Percentiles rank a stretch among this genome's conserved stretches.
Evolutionary conservation across 2,329 filamentous ascomycete genomes (phyloP).

Genomic region (Colletotrichum incanum): DNA sequence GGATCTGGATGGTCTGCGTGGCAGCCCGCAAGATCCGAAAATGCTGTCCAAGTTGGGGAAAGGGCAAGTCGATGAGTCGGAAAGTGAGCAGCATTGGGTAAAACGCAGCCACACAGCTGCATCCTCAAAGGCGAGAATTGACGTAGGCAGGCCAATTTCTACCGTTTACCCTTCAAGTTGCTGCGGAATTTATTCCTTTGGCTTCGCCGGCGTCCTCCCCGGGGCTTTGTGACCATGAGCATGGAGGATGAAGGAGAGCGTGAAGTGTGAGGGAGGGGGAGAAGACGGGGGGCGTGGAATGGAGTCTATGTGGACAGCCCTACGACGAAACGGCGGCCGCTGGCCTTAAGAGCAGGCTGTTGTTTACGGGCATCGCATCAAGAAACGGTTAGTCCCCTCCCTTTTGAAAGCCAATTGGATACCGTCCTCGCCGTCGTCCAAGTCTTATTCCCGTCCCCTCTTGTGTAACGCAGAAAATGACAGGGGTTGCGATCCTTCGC

Average conservation of each 20-base stretch:
- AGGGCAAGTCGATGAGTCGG: neutral
- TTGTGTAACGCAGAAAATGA: conserved; percentile 13
- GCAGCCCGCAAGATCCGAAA: conserved; percentile 21
- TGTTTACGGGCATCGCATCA: neutral
- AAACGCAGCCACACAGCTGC: neutral
- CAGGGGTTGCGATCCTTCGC: conserved; percentile 9
- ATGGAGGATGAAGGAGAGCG: neutral
- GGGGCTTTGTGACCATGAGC: neutral
- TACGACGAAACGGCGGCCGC: conserved; percentile 8
- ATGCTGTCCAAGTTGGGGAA: conserved; percentile 8
- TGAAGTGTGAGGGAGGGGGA: neutral
- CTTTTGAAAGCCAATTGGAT: neutral
- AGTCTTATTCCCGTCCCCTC: neutral
- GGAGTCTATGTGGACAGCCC: conserved; percentile 6
- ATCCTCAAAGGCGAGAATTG: neutral
- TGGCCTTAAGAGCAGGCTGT: neutral
- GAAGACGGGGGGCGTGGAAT: neutral
- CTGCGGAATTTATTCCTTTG: neutral
- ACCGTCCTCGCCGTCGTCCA: neutral
- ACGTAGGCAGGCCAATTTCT: neutral
- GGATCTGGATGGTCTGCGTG: neutral
- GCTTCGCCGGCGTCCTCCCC: conserved; percentile 1
- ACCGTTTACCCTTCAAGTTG: neutral
- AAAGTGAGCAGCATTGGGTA: neutral
- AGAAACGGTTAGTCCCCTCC: neutral